Evolutionary conservation across 306 rosid genomes (phyloP).

Genomic region (Carpinus fangiana): DNA sequence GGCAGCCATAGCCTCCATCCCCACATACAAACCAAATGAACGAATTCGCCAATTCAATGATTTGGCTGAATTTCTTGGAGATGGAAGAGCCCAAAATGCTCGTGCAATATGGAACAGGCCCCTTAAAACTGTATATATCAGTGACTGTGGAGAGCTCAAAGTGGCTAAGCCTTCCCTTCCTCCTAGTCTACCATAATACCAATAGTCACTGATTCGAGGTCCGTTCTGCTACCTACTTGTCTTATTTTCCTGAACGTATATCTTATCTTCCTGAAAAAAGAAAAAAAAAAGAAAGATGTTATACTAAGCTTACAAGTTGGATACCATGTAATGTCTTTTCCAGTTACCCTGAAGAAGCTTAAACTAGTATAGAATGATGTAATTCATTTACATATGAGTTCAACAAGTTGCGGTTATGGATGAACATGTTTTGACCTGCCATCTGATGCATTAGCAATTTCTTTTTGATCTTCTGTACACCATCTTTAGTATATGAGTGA

Average conservation of each 20-base stretch:
- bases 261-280: not conserved
- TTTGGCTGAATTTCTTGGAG: constrained; percentile 80
- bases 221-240: not conserved
- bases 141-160: constrained; percentile 82
- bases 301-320: not conserved
- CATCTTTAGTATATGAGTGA: not conserved
- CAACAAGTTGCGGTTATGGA: not conserved
- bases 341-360: not conserved
- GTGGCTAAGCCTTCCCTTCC: constrained; percentile 85
- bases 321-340: not conserved
- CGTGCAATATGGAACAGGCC: constrained; percentile 84
- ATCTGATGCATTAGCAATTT: not conserved
- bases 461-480: not conserved
- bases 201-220: not conserved
- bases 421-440: not conserved
- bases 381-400: not conserved
- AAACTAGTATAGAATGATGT: not conserved
- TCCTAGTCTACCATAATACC: constrained; percentile 71
- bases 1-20: constrained; percentile 76
- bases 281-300: not conserved
- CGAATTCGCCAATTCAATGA: constrained; percentile 83
- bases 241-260: not conserved
- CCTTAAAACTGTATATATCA: constrained; percentile 70
- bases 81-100: constrained; percentile 88
- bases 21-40: constrained; percentile 76